These are phyloP conservation scores for Rhodotorula graminis DNA, from an alignment of 768 basidiomycete genomes.

Conservation along the genomic window DNA sequence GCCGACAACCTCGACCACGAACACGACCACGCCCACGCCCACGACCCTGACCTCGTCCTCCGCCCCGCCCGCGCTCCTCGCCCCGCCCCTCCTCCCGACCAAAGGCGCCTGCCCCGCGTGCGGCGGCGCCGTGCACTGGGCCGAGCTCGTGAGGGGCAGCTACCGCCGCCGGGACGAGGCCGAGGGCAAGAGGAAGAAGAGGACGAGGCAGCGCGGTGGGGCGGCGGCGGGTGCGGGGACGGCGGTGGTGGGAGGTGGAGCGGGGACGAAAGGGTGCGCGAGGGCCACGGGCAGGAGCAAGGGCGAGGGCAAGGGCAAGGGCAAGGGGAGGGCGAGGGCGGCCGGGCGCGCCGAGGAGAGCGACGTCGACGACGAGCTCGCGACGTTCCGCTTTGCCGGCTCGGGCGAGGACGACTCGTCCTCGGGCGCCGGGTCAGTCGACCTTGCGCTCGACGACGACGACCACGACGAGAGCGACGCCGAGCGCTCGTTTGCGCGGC, in stretches of 20 bases:
- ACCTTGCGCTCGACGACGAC: not conserved
- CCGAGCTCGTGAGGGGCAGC: constrained; percentile 46
- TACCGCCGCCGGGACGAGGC: constrained; percentile 44
- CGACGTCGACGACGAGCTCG: constrained; percentile 49
- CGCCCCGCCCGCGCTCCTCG: not conserved
- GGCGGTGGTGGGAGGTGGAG: constrained; percentile 42
- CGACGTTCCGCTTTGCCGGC: too few species aligned
- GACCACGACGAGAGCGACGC: not conserved
- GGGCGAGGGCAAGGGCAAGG: constrained; percentile 38
- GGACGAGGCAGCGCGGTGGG: constrained; percentile 9
- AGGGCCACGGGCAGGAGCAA: constrained; percentile 54
- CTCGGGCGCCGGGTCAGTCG: not conserved
- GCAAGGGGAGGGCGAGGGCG: too few species aligned
- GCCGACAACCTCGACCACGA: not conserved
- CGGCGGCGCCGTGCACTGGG: constrained; percentile 41
- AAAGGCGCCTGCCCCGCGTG: constrained; percentile 46
- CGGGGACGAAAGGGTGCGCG: not conserved
- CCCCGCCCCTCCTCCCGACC: constrained; percentile 43
- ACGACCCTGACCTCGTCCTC: not conserved
- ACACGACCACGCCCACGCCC: not conserved
- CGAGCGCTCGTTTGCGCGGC: not conserved
- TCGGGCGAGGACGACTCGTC: constrained; percentile 47
- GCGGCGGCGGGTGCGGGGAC: constrained; percentile 42
- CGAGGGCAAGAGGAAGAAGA: constrained; percentile 31
- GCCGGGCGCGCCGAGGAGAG: too few species aligned